These are phyloP conservation scores for Salix brachista DNA, from an alignment of 345 rosid genomes.

Conservation along the genomic window DNA sequence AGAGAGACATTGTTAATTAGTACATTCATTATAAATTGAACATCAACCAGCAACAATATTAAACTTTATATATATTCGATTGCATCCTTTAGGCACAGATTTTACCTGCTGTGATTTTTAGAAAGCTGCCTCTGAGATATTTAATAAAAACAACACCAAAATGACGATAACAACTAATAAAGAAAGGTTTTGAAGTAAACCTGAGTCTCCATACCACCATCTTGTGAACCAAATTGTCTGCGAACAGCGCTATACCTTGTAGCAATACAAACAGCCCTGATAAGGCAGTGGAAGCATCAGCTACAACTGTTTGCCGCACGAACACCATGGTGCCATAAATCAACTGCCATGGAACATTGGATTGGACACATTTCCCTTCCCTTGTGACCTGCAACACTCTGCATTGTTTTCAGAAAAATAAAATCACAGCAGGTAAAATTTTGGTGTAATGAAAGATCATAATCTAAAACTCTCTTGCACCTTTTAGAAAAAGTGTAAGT, in stretches of 20 bases:
- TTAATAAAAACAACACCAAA: background rate
- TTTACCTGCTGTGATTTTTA: no score
- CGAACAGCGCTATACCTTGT: constrained; percentile 95
- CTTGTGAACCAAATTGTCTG: constrained; percentile 82
- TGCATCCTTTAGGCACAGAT: no score
- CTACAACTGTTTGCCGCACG: constrained; percentile 84
- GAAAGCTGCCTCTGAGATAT: background rate
- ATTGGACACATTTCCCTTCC: constrained; percentile 75
- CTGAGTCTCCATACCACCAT: constrained; percentile 84
- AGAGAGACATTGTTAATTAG: no score
- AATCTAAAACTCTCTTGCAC: background rate
- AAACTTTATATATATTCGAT: no score
- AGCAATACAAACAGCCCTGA: constrained; percentile 90
- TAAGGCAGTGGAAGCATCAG: constrained; percentile 80
- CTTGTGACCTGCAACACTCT: constrained; percentile 85
- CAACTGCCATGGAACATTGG: constrained; percentile 84
- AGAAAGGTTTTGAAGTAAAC: constrained; percentile 27
- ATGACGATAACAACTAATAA: background rate
- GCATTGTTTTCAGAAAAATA: constrained; percentile 26
- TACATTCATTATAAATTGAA: no score
- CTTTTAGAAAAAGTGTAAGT: background rate
- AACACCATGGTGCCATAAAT: constrained; percentile 94
- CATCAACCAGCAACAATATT: no score
- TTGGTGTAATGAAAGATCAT: background rate
- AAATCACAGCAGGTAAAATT: background rate